Evolutionary conservation across 164 flowering plant genomes (phyloP).

Genomic region (Kalanchoe fedtschenkoi): DNA sequence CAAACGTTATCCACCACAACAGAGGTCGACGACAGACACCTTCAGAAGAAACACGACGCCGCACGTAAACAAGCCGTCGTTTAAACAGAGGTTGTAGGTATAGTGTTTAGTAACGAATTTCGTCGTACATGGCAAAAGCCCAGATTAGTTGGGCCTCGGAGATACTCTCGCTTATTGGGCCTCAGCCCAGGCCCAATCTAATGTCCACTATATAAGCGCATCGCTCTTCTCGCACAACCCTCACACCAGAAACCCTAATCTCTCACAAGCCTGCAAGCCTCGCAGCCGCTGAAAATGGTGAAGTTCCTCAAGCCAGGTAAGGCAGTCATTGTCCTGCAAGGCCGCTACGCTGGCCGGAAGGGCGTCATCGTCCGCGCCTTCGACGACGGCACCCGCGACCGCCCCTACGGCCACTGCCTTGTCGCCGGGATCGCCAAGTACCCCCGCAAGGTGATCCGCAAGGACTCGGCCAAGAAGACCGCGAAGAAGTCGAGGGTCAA

Average conservation of each 20-base stretch:
- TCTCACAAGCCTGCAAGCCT: background rate
- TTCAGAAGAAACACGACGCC: background rate
- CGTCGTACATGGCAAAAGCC: no score
- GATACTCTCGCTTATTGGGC: background rate
- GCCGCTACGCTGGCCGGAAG: constrained; percentile 33
- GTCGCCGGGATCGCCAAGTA: constrained; percentile 6
- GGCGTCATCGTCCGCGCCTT: constrained; percentile 19
- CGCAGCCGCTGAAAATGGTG: constrained; percentile 19
- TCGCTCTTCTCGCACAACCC: background rate
- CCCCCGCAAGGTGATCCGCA: constrained; percentile 4
- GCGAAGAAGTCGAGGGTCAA: constrained; percentile 6
- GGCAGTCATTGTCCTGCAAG: constrained; percentile 30
- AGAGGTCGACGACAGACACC: background rate
- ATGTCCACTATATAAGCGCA: background rate
- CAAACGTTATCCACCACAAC: constrained; percentile 1
- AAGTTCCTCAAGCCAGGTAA: constrained; percentile 33
- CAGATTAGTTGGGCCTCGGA: background rate
- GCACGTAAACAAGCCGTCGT: background rate
- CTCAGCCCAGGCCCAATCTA: no score
- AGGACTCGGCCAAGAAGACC: constrained; percentile 1
- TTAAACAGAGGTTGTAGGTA: no score
- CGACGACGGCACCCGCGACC: constrained; percentile 6
- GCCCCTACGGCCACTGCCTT: constrained; percentile 4
- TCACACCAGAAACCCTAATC: background rate
- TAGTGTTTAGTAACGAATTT: background rate